Conservation (phyloP, 1,139 yeast genomes). For the Yamadazyma kanchanaburiensis region DNA sequence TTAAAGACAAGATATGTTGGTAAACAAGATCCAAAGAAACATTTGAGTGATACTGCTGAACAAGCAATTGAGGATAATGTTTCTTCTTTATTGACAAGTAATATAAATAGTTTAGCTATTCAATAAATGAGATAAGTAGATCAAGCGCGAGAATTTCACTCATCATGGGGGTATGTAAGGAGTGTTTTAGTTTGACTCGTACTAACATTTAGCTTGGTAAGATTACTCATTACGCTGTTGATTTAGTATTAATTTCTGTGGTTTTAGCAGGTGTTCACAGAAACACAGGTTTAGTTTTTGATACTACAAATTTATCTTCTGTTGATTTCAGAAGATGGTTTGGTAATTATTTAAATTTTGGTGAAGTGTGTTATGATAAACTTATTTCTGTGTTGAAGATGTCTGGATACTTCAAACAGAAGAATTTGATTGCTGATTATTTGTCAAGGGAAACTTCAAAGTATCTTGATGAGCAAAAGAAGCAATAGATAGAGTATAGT, state of each 20-base stretch:
- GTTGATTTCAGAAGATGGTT: slow-evolving; percentile 55
- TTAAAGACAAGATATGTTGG: slow-evolving; percentile 96
- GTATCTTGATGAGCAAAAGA: slow-evolving; percentile 26
- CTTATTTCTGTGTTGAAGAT: slow-evolving; percentile 34
- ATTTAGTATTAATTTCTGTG: slow-evolving; percentile 57
- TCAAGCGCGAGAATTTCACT: not conserved
- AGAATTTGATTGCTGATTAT: slow-evolving; percentile 34
- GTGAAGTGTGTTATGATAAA: slow-evolving; percentile 50
- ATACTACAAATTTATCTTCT: slow-evolving; percentile 42
- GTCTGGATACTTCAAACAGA: slow-evolving; percentile 46
- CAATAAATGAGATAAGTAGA: slow-evolving; percentile 30
- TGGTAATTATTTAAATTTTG: slow-evolving; percentile 50
- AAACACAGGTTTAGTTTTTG: slow-evolving; percentile 57
- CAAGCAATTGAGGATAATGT: slow-evolving; percentile 84
- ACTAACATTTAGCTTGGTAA: slow-evolving; percentile 41
- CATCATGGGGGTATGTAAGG: slow-evolving; percentile 4
- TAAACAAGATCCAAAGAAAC: slow-evolving; percentile 98
- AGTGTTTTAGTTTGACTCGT: not conserved
- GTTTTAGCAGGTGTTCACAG: slow-evolving; percentile 64
- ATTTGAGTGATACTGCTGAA: slow-evolving; percentile 86
- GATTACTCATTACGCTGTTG: slow-evolving; percentile 54
- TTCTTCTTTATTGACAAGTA: slow-evolving; percentile 80
- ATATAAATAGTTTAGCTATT: slow-evolving; percentile 82
- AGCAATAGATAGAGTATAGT: not conserved
- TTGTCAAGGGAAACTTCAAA: slow-evolving; percentile 31